Conservation (phyloP, 1,139 yeast genomes). For the Scheffersomyces insectosa region DNA sequence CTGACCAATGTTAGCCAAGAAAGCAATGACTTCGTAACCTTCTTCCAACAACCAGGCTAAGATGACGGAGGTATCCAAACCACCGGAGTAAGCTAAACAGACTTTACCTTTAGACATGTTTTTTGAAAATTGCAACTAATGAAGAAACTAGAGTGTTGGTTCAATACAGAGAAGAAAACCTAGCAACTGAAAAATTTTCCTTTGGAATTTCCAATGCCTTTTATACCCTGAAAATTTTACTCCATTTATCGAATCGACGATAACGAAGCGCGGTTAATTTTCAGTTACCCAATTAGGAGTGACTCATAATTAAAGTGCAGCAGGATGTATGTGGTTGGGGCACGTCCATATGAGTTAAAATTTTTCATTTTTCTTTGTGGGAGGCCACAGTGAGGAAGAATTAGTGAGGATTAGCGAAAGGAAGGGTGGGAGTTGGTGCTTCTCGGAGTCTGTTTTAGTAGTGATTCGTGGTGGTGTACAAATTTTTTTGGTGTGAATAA, state of each 20-base stretch:
- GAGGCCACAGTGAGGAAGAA: not conserved
- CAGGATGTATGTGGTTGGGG: not conserved
- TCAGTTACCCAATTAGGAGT: conserved; percentile 38
- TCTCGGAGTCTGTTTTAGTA: no score
- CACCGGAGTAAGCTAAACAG: conserved; percentile 98
- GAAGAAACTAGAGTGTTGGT: conserved; percentile 1
- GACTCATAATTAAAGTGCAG: conserved; percentile 23
- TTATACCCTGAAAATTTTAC: conserved; percentile 19
- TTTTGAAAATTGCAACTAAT: conserved; percentile 1
- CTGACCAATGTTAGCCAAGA: conserved; percentile 97
- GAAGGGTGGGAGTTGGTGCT: no score
- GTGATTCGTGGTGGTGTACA: no score
- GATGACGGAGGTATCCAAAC: conserved; percentile 96
- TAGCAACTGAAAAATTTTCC: conserved; percentile 18
- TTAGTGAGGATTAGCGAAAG: no score
- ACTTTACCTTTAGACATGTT: conserved; percentile 95
- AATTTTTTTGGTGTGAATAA: no score
- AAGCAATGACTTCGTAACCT: conserved; percentile 97
- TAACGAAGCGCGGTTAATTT: conserved; percentile 41
- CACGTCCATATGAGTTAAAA: not conserved
- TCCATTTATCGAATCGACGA: conserved; percentile 16
- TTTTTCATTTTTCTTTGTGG: not conserved
- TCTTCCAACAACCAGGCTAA: conserved; percentile 97
- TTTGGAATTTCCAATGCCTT: conserved; percentile 16
- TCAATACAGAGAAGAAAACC: conserved; percentile 5